Evolutionary conservation across 345 rosid genomes (phyloP), one percentile per base, ranked within the genome.

Genomic region (Aurinia saxatilis): DNA sequence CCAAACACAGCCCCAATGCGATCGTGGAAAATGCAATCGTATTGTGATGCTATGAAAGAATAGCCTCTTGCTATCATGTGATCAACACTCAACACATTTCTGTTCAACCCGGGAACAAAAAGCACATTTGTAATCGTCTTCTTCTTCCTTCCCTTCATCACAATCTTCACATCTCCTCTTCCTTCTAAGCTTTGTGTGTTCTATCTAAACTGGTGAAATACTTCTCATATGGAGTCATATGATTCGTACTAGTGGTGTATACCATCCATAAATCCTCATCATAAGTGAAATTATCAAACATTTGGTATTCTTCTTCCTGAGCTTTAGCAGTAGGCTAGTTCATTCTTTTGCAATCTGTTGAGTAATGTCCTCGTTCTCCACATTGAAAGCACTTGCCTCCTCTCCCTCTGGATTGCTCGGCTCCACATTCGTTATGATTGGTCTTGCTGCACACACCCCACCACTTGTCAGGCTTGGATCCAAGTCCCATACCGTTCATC

Each of bases 101-200:
- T 66, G 21, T n/a, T n/a, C n/a, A n/a, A n/a, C n/a, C n/a, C n/a
- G n/a, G n/a, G n/a, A n/a, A n/a, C n/a, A n/a, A n/a, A n/a, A n/a
- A n/a, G n/a, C n/a, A n/a, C n/a, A n/a, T n/a, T n/a, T n/a, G 0
- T 36, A 48, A 66, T 37, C n/a, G 71, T 66, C 70, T 55, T 66
- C 70, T 46, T 49, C 63, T 66, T 66, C 38, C 63, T 55, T 3
- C 17, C 55, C 63, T 65, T 65, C 70, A 65, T 65, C 39, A 11
- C 14, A 15, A 55, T 8, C 63, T 45, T 65, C 0, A 65, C 38
- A 27, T 45, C 47, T 35, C 70, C 70, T 16, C 1, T 15, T 35
- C 70, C 4, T 2, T 21, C 48, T 65, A 54, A 16, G 63, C 47
- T 16, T 45, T 54, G 19, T 54, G 16, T 17, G 38, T 54, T 25